Evolutionary conservation across 2,329 filamentous ascomycete genomes (phyloP).

Genomic region (Aspergillus sp.): DNA sequence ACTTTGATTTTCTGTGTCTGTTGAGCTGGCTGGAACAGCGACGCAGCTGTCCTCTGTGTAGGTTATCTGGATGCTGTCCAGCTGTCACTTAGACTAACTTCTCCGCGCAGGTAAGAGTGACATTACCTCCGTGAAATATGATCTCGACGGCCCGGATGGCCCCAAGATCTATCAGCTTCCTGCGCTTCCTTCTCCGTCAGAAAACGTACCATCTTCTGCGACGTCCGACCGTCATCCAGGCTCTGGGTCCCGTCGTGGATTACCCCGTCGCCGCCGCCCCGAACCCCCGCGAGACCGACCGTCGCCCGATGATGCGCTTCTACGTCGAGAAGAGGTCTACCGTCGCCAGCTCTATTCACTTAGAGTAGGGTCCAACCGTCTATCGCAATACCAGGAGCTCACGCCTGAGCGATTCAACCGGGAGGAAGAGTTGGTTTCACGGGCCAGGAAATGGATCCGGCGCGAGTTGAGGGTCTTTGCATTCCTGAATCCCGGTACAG

Average conservation of each 20-base stretch:
- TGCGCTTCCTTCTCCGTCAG: slow-evolving; percentile 15
- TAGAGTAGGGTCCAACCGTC: slow-evolving; percentile 75
- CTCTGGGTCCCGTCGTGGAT: slow-evolving; percentile 7
- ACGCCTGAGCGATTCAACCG: slow-evolving; percentile 63
- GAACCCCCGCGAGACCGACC: slow-evolving; percentile 26
- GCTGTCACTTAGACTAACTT: background rate
- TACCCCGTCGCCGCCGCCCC: slow-evolving; percentile 17
- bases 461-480: slow-evolving; percentile 81
- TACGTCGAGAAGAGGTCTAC: slow-evolving; percentile 70
- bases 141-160: slow-evolving; percentile 51
- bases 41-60: slow-evolving; percentile 77
- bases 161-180: slow-evolving; percentile 60
- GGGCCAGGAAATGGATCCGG: slow-evolving; percentile 76
- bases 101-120: slow-evolving; percentile 47
- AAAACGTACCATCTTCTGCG: slow-evolving; percentile 10
- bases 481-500: slow-evolving; percentile 56
- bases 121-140: slow-evolving; percentile 63
- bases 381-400: slow-evolving; percentile 73
- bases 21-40: slow-evolving; percentile 75
- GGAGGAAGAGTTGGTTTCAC: slow-evolving; percentile 67
- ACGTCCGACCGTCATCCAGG: slow-evolving; percentile 5
- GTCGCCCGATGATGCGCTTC: slow-evolving; percentile 45
- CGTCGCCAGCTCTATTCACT: slow-evolving; percentile 68
- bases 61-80: slow-evolving; percentile 10
- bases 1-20: slow-evolving; percentile 84